A percentile compares a stretch with the other conserved stretches of the same genome.
phyloP scores from a whole-genome alignment of 768 basidiomycete species.

The Omphalotus guepiniiformis region DNA sequence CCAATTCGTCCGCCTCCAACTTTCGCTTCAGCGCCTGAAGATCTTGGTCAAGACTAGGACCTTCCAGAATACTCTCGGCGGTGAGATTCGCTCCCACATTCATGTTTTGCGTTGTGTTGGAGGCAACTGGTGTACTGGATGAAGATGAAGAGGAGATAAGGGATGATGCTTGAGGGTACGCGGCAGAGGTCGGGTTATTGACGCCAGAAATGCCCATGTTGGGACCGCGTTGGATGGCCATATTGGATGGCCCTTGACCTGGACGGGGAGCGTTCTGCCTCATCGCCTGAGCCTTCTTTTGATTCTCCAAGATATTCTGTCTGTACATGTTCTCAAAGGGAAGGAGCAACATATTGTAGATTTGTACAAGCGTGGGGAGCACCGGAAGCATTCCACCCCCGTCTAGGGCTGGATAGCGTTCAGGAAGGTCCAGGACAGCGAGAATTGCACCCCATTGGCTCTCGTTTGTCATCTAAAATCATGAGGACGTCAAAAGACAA shows the following conservation, averaged over 20 bases:
- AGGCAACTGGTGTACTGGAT: neutral
- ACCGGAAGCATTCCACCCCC: too few species aligned
- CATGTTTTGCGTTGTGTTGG: slow-evolving; percentile 6
- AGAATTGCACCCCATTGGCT: slow-evolving; percentile 24
- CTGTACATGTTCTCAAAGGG: slow-evolving; percentile 74
- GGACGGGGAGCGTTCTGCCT: slow-evolving; percentile 29
- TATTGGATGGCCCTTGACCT: slow-evolving; percentile 18
- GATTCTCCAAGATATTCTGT: slow-evolving; percentile 57
- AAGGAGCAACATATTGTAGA: slow-evolving; percentile 58
- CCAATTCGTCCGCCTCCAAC: slow-evolving; percentile 58
- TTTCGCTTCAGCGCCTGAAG: slow-evolving; percentile 69
- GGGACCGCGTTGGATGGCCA: slow-evolving; percentile 6
- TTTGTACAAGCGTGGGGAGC: slow-evolving; percentile 23
- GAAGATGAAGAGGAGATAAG: slow-evolving; percentile 10
- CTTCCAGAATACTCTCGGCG: neutral
- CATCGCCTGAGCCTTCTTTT: slow-evolving; percentile 47
- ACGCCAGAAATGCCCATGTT: neutral
- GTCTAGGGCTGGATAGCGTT: slow-evolving; percentile 44
- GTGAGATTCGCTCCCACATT: slow-evolving; percentile 4
- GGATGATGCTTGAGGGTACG: neutral
- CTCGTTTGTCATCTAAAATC: neutral
- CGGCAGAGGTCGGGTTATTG: neutral
- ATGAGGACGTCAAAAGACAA: slow-evolving; percentile 10
- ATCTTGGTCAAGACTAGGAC: slow-evolving; percentile 49
- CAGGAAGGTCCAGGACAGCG: slow-evolving; percentile 57